phyloP scores from a whole-genome alignment of 2,329 filamentous ascomycete genomes.

The Mariannaea elegans region DNA sequence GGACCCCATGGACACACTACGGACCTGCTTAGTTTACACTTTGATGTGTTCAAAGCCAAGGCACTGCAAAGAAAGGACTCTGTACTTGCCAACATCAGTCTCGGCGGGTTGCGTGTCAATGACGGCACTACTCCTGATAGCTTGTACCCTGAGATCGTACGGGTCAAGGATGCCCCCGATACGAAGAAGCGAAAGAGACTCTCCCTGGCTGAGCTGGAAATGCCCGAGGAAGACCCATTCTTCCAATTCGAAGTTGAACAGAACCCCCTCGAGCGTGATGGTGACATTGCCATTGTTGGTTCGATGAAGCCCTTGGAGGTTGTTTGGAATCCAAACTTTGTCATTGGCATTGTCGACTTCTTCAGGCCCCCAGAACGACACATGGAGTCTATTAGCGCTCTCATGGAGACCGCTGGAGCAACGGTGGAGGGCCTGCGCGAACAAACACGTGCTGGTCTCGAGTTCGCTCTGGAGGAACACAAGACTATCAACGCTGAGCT shows the following conservation, averaged over 20 bases:
- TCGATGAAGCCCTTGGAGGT: conserved; percentile 96
- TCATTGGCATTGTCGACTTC: conserved; percentile 91
- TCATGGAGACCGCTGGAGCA: conserved; percentile 95
- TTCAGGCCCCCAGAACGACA: conserved; percentile 96
- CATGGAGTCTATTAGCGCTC: conserved; percentile 96
- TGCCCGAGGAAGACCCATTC: conserved; percentile 73
- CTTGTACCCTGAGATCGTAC: conserved; percentile 92
- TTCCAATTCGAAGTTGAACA: conserved; percentile 94
- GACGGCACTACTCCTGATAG: conserved; percentile 94
- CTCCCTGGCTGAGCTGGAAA: conserved; percentile 64
- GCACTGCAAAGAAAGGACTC: conserved; percentile 91
- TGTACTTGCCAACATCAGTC: conserved; percentile 84
- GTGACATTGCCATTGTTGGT: conserved; percentile 88
- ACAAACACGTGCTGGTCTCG: conserved; percentile 92
- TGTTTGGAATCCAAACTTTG: conserved; percentile 94
- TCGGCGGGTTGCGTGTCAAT: conserved; percentile 92
- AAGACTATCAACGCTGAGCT: conserved; percentile 97
- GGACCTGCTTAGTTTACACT: conserved; percentile 90
- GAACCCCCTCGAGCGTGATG: conserved; percentile 91
- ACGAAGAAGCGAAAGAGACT: conserved; percentile 56
- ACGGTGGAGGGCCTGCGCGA: conserved; percentile 95
- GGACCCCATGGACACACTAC: conserved; percentile 67
- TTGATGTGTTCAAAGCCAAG: conserved; percentile 93
- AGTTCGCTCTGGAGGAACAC: conserved; percentile 96
- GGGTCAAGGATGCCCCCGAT: conserved; percentile 85